phyloP scores from a whole-genome alignment of 1,284 basidiomycete species.

The Sutorius eximius region DNA sequence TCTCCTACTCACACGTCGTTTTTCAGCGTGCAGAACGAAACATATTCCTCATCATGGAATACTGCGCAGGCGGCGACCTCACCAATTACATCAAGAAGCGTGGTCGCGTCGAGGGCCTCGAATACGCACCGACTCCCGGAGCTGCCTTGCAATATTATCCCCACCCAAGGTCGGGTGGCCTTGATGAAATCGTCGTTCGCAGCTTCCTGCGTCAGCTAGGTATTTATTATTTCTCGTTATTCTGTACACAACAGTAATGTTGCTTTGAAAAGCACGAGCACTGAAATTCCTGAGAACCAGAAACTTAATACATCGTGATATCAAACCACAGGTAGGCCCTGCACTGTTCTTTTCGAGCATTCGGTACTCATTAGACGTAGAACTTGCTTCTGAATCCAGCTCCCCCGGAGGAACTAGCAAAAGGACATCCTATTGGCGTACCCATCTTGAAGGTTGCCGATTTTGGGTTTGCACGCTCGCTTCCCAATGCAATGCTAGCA shows the following conservation, averaged over 20 bases:
- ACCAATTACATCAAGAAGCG: slow-evolving; percentile 96
- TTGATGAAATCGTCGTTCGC: slow-evolving; percentile 89
- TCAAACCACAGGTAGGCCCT: slow-evolving; percentile 84
- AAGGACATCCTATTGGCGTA: slow-evolving; percentile 88
- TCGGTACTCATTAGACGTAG: slow-evolving; percentile 40
- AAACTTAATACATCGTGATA: slow-evolving; percentile 94
- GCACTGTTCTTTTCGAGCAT: neutral
- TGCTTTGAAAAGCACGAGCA: slow-evolving; percentile 74
- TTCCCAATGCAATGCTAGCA: slow-evolving; percentile 92
- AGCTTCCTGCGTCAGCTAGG: slow-evolving; percentile 93
- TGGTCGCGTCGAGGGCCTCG: slow-evolving; percentile 81
- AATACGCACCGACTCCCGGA: slow-evolving; percentile 70
- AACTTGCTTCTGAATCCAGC: slow-evolving; percentile 90
- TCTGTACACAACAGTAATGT: slow-evolving; percentile 6
- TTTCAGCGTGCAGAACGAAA: slow-evolving; percentile 84
- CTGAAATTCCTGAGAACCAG: slow-evolving; percentile 88
- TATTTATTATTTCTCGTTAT: slow-evolving; percentile 36
- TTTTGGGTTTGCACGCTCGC: slow-evolving; percentile 94
- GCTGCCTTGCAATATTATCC: slow-evolving; percentile 80
- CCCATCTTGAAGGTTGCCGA: slow-evolving; percentile 97
- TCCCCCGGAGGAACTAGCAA: slow-evolving; percentile 71
- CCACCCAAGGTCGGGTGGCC: slow-evolving; percentile 87
- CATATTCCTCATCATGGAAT: slow-evolving; percentile 99
- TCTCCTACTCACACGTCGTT: slow-evolving; percentile 16
- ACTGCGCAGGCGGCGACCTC: slow-evolving; percentile 93